These are phyloP conservation scores for Atalantia buxifolia DNA, from an alignment of 345 rosid genomes.

Conservation along the genomic window DNA sequence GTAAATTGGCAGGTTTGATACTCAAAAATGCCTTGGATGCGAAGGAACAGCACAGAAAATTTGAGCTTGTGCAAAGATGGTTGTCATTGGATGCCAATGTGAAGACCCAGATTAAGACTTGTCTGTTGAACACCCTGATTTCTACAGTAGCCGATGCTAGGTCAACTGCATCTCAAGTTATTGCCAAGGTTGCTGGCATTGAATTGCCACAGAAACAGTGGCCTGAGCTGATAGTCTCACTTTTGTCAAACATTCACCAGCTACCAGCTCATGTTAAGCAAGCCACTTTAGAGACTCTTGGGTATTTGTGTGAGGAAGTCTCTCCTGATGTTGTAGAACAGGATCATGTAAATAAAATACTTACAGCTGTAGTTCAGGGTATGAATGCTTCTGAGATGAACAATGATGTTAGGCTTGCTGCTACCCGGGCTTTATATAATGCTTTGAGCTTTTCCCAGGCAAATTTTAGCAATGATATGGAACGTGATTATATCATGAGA, in stretches of 20 bases:
- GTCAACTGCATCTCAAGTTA: constrained; percentile 35
- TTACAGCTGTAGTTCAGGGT: constrained; percentile 39
- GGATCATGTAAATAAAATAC: constrained; percentile 40
- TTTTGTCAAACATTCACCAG: constrained; percentile 34
- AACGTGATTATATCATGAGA: constrained; percentile 68
- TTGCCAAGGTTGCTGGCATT: constrained; percentile 44
- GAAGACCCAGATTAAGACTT: constrained; percentile 31
- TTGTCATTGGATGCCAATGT: constrained; percentile 25
- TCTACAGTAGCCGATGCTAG: constrained; percentile 35
- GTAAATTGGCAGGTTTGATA: constrained; percentile 37
- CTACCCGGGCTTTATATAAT: constrained; percentile 55
- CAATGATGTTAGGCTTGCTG: constrained; percentile 63
- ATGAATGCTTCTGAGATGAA: constrained; percentile 57
- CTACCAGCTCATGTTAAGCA: constrained; percentile 37
- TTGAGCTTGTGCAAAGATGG: constrained; percentile 47
- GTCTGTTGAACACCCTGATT: constrained; percentile 29
- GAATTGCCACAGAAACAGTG: constrained; percentile 42
- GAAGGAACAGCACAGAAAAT: constrained; percentile 37
- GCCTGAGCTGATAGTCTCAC: constrained; percentile 38
- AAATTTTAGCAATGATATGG: constrained; percentile 61
- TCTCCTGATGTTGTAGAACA: constrained; percentile 42
- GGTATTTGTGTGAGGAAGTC: constrained; percentile 43
- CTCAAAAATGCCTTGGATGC: constrained; percentile 42
- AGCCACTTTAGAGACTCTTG: constrained; percentile 41
- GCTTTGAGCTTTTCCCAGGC: constrained; percentile 72